phyloP scores from a whole-genome alignment of 2,329 filamentous ascomycete genomes.

The Chaetomium globosum region DNA sequence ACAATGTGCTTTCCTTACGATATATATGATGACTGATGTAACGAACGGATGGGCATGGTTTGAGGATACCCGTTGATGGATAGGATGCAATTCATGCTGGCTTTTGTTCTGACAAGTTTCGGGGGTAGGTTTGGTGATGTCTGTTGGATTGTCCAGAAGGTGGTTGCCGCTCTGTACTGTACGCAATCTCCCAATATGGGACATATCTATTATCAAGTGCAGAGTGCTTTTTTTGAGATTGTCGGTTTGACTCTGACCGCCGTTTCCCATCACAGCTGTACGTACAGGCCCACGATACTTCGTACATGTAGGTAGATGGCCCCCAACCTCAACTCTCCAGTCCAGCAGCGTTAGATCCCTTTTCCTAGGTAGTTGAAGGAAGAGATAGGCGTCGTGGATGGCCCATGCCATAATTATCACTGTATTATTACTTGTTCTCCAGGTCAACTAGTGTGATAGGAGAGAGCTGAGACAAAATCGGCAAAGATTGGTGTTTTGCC shows the following conservation, averaged over 20 bases:
- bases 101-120: neutral
- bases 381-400: no score
- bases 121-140: neutral
- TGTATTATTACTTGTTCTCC: neutral
- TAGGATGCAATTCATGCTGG: conserved; percentile 21
- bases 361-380: no score
- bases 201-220: neutral
- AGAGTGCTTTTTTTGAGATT: neutral
- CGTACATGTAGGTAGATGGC: neutral
- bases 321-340: neutral
- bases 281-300: neutral
- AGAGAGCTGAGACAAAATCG: neutral
- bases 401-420: neutral
- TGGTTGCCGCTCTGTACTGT: neutral
- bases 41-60: conserved; percentile 25
- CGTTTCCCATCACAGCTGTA: neutral
- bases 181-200: neutral
- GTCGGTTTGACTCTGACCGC: neutral
- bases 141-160: neutral
- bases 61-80: conserved; percentile 30
- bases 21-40: conserved; percentile 30
- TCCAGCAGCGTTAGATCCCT: no score
- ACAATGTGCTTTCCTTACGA: conserved; percentile 20
- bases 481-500: conserved; percentile 2
- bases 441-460: neutral